Base-by-base conservation (phyloP, 306 rosid genomes). In the Dryas alaskensis region DNA sequence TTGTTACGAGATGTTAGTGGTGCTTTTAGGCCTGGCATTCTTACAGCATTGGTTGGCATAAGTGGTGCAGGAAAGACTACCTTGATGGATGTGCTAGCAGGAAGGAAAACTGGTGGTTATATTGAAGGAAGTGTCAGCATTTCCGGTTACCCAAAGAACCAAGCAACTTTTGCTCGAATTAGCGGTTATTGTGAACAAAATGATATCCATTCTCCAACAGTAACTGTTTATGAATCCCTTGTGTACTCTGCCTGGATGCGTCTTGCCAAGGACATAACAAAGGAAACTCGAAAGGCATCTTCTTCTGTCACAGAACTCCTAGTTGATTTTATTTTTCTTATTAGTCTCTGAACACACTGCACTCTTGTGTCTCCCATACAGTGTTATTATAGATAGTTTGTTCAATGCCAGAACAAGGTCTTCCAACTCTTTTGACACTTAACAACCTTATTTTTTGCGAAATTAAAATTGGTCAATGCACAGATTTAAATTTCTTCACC, bases 171-270 rank as follows among this genome's bases (percentile, higher is more conserved):
- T 77, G 93, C 93, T 19, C 83, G 93, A 73, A 80, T 85, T 81
- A 85, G 89, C 45, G 93, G 97, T 5, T 91, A 88, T 47, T 91
- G 97, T 59, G 93, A 91, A 75, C 93, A 91, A 74, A 91, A 80
- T 52, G 93, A 91, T 61, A 87, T 87, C 61, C 97, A 91, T 81
- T 90, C 96, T 55, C 96, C 96, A 16, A 89, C 88, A 76, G 90
- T 91, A n/a, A 91, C 93, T 6, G 76, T 91, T 50, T 59, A 49
- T n/a, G 92, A 91, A 76, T 91, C 97, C 40, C 72, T 91, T 52
- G 76, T 88, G 22, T 91, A 83, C 69, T 91, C 97, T 6, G 93
- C 97, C 60, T 87, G 81, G 85, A 87, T 88, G 27, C 82, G 92
- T 14, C 81, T 88, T 57, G 86, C 90, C 11, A 80, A 76, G 81